Evolutionary conservation across 306 rosid genomes (phyloP).

Genomic region (Mimosa pudica): DNA sequence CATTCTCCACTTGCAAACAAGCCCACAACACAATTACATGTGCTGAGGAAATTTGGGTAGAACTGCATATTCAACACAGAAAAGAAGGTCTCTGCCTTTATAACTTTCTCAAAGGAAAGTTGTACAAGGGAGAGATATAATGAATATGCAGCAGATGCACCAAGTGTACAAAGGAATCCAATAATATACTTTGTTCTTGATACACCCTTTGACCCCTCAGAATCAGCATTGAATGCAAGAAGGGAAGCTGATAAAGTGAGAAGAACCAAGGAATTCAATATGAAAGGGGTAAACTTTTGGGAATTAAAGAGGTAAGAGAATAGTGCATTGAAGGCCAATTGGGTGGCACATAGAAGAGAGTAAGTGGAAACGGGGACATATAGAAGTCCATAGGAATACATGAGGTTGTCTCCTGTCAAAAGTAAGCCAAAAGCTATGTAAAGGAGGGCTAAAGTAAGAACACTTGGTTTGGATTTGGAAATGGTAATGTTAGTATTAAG

Average conservation of each 20-base stretch:
- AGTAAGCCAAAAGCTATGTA: slow-evolving; percentile 51
- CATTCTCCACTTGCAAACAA: slow-evolving; percentile 67
- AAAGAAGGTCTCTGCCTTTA: slow-evolving; percentile 50
- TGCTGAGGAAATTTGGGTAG: slow-evolving; percentile 48
- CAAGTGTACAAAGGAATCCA: slow-evolving; percentile 56
- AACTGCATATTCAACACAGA: slow-evolving; percentile 53
- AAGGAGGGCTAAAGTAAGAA: slow-evolving; percentile 25
- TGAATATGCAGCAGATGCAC: slow-evolving; percentile 56
- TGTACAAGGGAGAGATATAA: slow-evolving; percentile 55
- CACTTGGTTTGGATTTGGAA: slow-evolving; percentile 34
- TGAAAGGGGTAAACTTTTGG: slow-evolving; percentile 55
- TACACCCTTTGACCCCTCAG: slow-evolving; percentile 34
- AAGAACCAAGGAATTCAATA: slow-evolving; percentile 60
- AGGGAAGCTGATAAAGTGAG: slow-evolving; percentile 56
- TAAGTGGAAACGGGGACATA: slow-evolving; percentile 66
- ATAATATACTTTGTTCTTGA: slow-evolving; percentile 36
- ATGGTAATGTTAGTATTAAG: slow-evolving; percentile 22
- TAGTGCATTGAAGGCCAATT: slow-evolving; percentile 67
- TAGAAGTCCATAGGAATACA: slow-evolving; percentile 68
- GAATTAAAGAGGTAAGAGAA: slow-evolving; percentile 60
- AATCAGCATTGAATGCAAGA: slow-evolving; percentile 51
- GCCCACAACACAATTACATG: slow-evolving; percentile 53
- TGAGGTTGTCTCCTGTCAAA: slow-evolving; percentile 44
- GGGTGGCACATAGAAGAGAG: slow-evolving; percentile 60
- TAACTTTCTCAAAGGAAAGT: slow-evolving; percentile 56